Conservation (phyloP, 2,329 filamentous ascomycete species). For the Venturiaceae sp. region DNA sequence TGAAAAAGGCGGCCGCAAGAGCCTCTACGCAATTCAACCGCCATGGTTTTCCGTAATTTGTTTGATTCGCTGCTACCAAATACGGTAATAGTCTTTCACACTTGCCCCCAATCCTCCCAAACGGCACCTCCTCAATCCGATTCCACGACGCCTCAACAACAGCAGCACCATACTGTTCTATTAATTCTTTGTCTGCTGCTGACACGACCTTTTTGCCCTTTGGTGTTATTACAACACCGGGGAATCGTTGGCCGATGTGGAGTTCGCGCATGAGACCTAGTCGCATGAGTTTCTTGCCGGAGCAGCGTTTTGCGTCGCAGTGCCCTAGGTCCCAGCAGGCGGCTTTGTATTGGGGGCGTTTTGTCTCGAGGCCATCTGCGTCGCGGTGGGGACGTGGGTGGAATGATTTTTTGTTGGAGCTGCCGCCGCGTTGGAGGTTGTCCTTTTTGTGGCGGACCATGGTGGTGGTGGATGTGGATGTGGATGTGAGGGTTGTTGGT, state of each 20-base stretch:
- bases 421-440: slow-evolving; percentile 42
- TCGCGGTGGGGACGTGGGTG: slow-evolving; percentile 28
- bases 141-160: slow-evolving; percentile 99
- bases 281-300: slow-evolving; percentile 87
- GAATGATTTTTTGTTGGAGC: slow-evolving; percentile 20
- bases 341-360: slow-evolving; percentile 64
- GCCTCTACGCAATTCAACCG: slow-evolving; percentile 93
- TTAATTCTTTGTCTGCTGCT: slow-evolving; percentile 68
- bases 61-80: slow-evolving; percentile 89
- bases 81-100: slow-evolving; percentile 88
- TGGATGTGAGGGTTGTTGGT: neutral
- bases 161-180: slow-evolving; percentile 84
- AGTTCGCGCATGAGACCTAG: slow-evolving; percentile 90
- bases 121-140: slow-evolving; percentile 81
- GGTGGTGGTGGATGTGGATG: neutral
- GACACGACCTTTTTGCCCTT: slow-evolving; percentile 83
- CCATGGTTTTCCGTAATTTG: slow-evolving; percentile 97
- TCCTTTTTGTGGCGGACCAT: slow-evolving; percentile 99
- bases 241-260: slow-evolving; percentile 81
- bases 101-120: slow-evolving; percentile 82
- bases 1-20: slow-evolving; percentile 82
- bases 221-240: slow-evolving; percentile 86
- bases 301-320: slow-evolving; percentile 94
- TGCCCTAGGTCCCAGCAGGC: slow-evolving; percentile 98
- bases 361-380: neutral